Conservation (phyloP, 192 early-diverging fungal genomes). For the Backusella sp. region DNA sequence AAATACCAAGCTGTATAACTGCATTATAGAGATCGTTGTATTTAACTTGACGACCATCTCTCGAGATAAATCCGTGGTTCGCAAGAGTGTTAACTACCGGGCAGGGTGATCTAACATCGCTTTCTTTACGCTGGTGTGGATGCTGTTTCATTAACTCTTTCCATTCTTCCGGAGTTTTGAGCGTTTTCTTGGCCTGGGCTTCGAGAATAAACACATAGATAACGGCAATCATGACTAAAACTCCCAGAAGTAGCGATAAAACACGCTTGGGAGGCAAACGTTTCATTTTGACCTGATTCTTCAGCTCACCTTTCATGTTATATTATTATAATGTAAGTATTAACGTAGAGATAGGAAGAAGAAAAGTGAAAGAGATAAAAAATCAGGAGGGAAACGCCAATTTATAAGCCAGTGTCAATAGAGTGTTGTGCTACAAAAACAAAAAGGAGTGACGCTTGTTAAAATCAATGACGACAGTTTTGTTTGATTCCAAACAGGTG, state of each 20-base stretch:
- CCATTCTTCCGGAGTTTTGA: conserved; percentile 2
- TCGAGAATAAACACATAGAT: not conserved
- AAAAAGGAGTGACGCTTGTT: not conserved
- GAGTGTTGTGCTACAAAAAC: not conserved
- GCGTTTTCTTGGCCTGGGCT: not conserved
- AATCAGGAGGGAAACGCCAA: not conserved
- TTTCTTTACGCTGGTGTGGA: not conserved
- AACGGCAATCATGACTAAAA: not conserved
- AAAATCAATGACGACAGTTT: not conserved
- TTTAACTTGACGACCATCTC: conserved; percentile 2
- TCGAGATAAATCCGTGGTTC: conserved; percentile 18
- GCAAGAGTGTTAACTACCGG: conserved; percentile 21
- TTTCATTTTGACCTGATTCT: not conserved
- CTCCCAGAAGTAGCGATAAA: not conserved
- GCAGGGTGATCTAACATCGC: conserved; percentile 17
- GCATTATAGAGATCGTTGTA: not conserved
- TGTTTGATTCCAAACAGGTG: not conserved
- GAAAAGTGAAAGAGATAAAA: not conserved
- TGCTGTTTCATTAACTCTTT: conserved; percentile 9
- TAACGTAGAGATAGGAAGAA: not conserved
- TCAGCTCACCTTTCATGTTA: not conserved
- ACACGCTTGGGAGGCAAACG: not conserved
- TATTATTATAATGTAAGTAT: not conserved
- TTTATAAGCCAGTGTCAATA: not conserved
- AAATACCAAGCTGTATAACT: not conserved